These are phyloP conservation scores for Cyberlindnera sargentensis DNA, from an alignment of 805 yeast species.

Conservation along the genomic window DNA sequence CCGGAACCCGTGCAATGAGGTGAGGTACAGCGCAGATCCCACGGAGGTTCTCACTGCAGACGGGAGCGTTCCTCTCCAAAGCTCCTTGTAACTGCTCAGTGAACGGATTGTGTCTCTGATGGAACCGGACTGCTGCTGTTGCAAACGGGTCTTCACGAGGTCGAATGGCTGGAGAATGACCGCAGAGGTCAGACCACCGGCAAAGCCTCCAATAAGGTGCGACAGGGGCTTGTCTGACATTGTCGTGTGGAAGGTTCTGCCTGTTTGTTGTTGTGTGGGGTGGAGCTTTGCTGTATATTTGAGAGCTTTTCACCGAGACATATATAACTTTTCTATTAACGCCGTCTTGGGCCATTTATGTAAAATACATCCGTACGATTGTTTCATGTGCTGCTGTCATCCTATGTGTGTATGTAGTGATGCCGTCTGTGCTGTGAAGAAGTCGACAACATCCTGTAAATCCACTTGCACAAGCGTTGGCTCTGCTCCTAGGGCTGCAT, in stretches of 20 bases:
- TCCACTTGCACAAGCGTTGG: conserved; percentile 6
- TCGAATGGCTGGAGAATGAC: conserved; percentile 83
- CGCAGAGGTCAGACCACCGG: conserved; percentile 80
- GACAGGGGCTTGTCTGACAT: conserved; percentile 22
- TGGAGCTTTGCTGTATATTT: too few relatives aligned
- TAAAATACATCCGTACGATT: too few relatives aligned
- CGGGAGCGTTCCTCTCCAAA: conserved; percentile 95
- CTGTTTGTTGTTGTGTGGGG: too few relatives aligned
- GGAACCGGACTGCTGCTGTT: conserved; percentile 41
- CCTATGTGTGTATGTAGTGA: background rate
- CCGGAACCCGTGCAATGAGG: conserved; percentile 61
- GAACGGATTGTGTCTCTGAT: conserved; percentile 30
- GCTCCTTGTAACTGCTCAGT: conserved; percentile 33
- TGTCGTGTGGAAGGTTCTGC: background rate
- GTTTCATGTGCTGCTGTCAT: too few relatives aligned
- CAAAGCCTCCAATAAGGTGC: conserved; percentile 74
- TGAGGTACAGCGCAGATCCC: conserved; percentile 82
- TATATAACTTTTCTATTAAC: too few relatives aligned
- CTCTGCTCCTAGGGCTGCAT: background rate
- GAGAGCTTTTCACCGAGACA: too few relatives aligned
- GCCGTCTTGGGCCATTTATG: too few relatives aligned
- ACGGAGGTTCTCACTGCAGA: conserved; percentile 84
- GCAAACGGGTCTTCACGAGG: conserved; percentile 79
- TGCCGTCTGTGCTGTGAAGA: background rate
- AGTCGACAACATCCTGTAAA: background rate